Evolutionary conservation across 768 basidiomycete species (phyloP).

Genomic region (Boletus sp.): DNA sequence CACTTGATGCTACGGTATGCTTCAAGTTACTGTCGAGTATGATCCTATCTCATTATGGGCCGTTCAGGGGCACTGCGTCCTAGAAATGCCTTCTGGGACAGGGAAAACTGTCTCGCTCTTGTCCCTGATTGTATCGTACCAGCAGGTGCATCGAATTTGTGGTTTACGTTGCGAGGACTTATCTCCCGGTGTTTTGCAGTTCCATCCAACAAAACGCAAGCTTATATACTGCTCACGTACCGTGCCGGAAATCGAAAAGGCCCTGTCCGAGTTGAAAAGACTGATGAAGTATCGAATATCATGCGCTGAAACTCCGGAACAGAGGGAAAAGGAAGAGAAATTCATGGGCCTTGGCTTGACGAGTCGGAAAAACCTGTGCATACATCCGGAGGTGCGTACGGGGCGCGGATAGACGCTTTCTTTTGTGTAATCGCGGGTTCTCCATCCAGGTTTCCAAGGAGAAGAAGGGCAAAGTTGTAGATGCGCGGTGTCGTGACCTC

Average conservation of each 20-base stretch:
- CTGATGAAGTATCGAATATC: conserved; percentile 84
- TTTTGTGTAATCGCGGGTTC: neutral
- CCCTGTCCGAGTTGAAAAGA: conserved; percentile 89
- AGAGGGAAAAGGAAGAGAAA: conserved; percentile 70
- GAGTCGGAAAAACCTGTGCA: conserved; percentile 93
- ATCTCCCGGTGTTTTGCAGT: conserved; percentile 44
- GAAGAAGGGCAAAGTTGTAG: conserved; percentile 97
- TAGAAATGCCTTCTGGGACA: conserved; percentile 99
- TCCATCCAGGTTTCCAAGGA: conserved; percentile 80
- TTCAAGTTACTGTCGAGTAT: neutral
- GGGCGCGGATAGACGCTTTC: neutral
- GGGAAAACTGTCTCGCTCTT: conserved; percentile 97
- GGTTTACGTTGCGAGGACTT: neutral
- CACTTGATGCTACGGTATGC: conserved; percentile 87
- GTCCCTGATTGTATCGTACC: conserved; percentile 95
- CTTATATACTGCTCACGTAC: conserved; percentile 99
- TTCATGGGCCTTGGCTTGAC: conserved; percentile 92
- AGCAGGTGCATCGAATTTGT: conserved; percentile 58
- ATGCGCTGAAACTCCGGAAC: conserved; percentile 68
- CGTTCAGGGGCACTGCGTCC: conserved; percentile 91
- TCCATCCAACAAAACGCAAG: conserved; percentile 88
- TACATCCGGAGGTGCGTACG: conserved; percentile 82
- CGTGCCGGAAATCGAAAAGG: conserved; percentile 99
- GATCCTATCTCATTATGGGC: neutral
- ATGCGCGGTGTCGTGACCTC: conserved; percentile 93